phyloP scores from a whole-genome alignment of 495 filamentous ascomycete genomes.

The Staphylotrichum tortipilum region DNA sequence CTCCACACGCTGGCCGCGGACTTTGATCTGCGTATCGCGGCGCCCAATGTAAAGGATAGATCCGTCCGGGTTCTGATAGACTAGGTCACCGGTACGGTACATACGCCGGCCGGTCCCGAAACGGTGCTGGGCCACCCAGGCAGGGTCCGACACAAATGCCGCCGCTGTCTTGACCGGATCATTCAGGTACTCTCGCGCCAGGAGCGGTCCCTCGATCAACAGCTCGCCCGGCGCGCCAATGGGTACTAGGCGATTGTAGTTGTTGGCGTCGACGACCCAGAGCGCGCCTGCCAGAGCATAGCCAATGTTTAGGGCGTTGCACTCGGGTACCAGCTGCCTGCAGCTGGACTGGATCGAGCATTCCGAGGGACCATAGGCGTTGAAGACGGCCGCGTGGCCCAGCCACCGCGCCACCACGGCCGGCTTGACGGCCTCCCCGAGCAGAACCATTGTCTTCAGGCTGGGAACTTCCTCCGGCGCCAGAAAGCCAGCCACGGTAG shows the following conservation, averaged over 20 bases:
- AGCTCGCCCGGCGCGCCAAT: slow-evolving; percentile 41
- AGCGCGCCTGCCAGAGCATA: too few species aligned
- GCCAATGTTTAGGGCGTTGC: too few species aligned
- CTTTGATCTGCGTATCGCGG: slow-evolving; percentile 29
- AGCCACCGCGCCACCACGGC: too few species aligned
- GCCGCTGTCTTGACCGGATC: slow-evolving; percentile 12
- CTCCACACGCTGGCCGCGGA: slow-evolving; percentile 34
- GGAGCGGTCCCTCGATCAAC: slow-evolving; percentile 33
- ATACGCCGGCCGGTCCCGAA: slow-evolving; percentile 22
- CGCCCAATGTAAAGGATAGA: slow-evolving; percentile 40
- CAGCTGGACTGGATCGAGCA: too few species aligned
- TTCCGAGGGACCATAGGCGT: too few species aligned
- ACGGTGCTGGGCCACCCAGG: background rate
- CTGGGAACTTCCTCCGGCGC: too few species aligned
- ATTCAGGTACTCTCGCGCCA: slow-evolving; percentile 19
- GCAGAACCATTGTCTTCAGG: too few species aligned
- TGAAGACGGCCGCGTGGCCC: too few species aligned
- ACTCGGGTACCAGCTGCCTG: too few species aligned
- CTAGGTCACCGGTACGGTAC: slow-evolving; percentile 54
- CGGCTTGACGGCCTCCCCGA: too few species aligned
- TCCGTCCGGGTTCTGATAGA: slow-evolving; percentile 37
- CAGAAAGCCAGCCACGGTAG: too few species aligned
- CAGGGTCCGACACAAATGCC: slow-evolving; percentile 20
- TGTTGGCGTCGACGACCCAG: too few species aligned
- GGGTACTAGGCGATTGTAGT: slow-evolving; percentile 7